These are phyloP conservation scores for Gremmenia infestans DNA, from an alignment of 2,329 filamentous ascomycete species.

Conservation along the genomic window DNA sequence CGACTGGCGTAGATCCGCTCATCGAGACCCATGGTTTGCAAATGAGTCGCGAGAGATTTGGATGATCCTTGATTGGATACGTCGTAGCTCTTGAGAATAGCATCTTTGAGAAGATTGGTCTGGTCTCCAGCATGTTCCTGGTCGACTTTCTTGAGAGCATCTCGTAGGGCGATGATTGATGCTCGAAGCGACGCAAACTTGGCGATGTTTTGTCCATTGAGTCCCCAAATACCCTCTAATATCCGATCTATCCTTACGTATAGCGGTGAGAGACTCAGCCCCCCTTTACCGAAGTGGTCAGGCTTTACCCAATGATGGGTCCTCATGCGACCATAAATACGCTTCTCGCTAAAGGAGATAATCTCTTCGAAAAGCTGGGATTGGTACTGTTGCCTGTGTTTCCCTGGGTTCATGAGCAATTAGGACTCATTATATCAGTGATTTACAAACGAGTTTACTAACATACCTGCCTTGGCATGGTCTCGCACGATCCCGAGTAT, in stretches of 20 bases:
- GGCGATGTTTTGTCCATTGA: neutral
- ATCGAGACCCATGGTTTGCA: neutral
- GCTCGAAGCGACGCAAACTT: neutral
- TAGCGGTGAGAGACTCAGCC: neutral
- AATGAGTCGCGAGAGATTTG: constrained; percentile 2
- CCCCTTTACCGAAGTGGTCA: neutral
- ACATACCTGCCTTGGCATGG: constrained; percentile 7
- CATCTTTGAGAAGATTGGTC: neutral
- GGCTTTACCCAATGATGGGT: neutral
- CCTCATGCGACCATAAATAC: constrained; percentile 3
- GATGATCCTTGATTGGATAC: neutral
- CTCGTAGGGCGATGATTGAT: neutral
- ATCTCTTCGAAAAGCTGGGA: constrained; percentile 3
- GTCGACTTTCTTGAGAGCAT: neutral
- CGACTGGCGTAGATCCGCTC: neutral
- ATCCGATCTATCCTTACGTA: neutral
- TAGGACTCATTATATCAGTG: neutral
- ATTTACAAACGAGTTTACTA: neutral
- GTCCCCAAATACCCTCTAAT: neutral
- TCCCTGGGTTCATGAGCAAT: neutral
- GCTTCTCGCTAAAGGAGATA: neutral
- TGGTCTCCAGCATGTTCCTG: neutral
- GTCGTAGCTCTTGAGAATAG: neutral
- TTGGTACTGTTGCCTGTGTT: neutral
- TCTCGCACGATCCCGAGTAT: constrained; percentile 4